Evolutionary conservation across 331 rosid genomes (phyloP).

Genomic region (Malus hybrid): DNA sequence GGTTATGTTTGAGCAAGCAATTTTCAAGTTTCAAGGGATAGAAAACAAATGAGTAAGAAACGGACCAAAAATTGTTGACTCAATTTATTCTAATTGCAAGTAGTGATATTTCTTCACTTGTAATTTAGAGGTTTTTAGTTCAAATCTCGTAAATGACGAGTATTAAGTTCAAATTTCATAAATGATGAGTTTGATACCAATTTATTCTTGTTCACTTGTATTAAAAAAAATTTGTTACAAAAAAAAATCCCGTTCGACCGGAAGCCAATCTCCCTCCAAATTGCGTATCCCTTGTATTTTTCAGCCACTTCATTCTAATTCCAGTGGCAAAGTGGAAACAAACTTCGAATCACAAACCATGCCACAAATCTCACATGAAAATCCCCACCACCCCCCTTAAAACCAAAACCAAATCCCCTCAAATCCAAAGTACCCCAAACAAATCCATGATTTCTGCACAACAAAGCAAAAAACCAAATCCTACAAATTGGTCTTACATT

Average conservation of each 20-base stretch:
- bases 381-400: neutral
- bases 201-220: too few relatives aligned
- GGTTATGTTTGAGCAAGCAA: too few relatives aligned
- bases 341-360: neutral
- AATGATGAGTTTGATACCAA: too few relatives aligned
- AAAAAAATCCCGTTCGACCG: neutral
- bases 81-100: too few relatives aligned
- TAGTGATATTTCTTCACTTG: too few relatives aligned
- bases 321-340: neutral
- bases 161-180: too few relatives aligned
- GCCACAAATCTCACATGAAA: neutral
- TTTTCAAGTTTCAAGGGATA: too few relatives aligned
- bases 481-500: conserved; percentile 7
- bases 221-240: too few relatives aligned
- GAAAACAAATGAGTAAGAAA: too few relatives aligned
- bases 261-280: neutral
- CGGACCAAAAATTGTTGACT: too few relatives aligned
- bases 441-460: neutral
- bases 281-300: neutral
- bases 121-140: too few relatives aligned
- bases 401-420: neutral
- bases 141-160: too few relatives aligned
- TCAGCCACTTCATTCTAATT: neutral
- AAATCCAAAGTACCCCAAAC: neutral
- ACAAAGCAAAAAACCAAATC: neutral